Percentiles rank a stretch among this genome's conserved stretches.
These are phyloP conservation scores for Lachancea nothofagi DNA, from an alignment of 805 yeast species.

Conservation along the genomic window DNA sequence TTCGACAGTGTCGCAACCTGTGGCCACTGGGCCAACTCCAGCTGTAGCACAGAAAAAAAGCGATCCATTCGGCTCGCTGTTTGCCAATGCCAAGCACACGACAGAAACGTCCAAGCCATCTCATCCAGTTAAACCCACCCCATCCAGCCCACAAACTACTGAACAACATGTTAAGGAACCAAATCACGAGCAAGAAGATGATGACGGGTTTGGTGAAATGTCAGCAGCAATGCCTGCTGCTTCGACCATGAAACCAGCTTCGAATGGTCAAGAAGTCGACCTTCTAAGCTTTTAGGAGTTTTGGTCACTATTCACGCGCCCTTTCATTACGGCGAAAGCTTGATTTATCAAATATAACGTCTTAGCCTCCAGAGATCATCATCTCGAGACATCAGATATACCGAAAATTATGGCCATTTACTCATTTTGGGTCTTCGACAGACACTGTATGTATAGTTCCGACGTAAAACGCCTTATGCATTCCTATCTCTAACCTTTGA, in stretches of 20 bases:
- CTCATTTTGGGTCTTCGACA: slow-evolving; percentile 86
- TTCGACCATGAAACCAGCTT: not conserved
- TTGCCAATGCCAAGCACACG: slow-evolving; percentile 51
- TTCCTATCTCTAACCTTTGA: not conserved
- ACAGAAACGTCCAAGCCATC: not conserved
- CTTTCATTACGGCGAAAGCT: too few relatives aligned
- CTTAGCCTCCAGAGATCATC: not conserved
- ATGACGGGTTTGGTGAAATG: slow-evolving; percentile 34
- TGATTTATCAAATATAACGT: too few relatives aligned
- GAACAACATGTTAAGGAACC: not conserved
- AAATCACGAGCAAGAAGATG: slow-evolving; percentile 18
- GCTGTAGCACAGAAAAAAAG: slow-evolving; percentile 41
- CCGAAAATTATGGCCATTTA: slow-evolving; percentile 51
- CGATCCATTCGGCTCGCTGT: slow-evolving; percentile 71
- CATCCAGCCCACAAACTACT: not conserved
- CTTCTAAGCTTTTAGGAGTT: slow-evolving; percentile 26
- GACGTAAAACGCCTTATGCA: too few relatives aligned
- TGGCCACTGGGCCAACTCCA: slow-evolving; percentile 20
- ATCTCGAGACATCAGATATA: not conserved
- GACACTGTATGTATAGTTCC: slow-evolving; percentile 62
- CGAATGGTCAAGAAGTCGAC: slow-evolving; percentile 25
- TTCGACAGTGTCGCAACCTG: not conserved
- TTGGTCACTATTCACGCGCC: slow-evolving; percentile 1
- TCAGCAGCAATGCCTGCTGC: slow-evolving; percentile 15
- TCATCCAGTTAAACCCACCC: not conserved